Conservation (phyloP, 78 protist species). For the Isochrysis galbana region DNA sequence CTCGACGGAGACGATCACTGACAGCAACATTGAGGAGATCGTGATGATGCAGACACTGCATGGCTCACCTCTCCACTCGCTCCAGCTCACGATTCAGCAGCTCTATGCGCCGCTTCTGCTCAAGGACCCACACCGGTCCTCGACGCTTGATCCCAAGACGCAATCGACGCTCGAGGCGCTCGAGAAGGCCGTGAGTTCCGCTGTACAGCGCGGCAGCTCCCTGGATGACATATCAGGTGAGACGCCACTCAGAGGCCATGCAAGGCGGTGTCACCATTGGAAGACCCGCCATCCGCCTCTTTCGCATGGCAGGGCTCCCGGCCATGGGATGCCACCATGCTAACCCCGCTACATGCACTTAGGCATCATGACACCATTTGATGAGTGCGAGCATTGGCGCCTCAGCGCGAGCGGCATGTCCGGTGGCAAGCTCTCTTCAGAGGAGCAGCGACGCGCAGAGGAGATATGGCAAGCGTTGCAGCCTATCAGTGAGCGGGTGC, state of each 20-base stretch:
- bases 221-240: too few relatives aligned
- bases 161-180: neutral
- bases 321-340: too few relatives aligned
- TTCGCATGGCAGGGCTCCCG: too few relatives aligned
- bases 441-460: too few relatives aligned
- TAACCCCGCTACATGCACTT: too few relatives aligned
- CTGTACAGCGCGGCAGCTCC: neutral
- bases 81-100: neutral
- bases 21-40: neutral
- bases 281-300: too few relatives aligned
- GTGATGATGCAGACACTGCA: neutral
- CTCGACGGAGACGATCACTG: neutral
- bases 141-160: neutral
- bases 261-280: too few relatives aligned
- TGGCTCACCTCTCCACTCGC: neutral
- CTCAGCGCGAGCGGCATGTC: too few relatives aligned
- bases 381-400: constrained; percentile 19
- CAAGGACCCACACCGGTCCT: neutral
- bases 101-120: neutral
- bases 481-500: neutral
- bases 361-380: neutral
- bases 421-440: neutral
- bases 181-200: neutral
- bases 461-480: neutral
- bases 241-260: too few relatives aligned